phyloP scores from a whole-genome alignment of 805 yeast species.

The Vanderwaltozyma verrucispora region DNA sequence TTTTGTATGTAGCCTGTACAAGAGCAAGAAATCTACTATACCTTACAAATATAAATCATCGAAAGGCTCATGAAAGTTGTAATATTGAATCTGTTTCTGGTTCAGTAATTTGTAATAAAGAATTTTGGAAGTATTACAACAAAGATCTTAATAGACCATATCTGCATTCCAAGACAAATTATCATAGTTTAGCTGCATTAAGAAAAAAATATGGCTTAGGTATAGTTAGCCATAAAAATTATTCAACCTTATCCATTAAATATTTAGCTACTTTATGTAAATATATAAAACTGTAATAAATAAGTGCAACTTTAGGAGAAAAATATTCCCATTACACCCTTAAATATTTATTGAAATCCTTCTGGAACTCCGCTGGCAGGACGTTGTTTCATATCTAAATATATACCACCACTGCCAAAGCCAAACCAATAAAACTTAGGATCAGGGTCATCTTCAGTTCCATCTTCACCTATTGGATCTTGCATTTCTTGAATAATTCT shows the following conservation, averaged over 20 bases:
- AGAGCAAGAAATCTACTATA: slow-evolving; percentile 40
- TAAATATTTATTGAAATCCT: slow-evolving; percentile 40
- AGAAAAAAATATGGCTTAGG: slow-evolving; percentile 10
- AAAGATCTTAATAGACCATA: slow-evolving; percentile 11
- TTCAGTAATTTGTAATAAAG: slow-evolving; percentile 5
- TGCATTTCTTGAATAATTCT: slow-evolving; percentile 49
- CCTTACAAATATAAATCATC: slow-evolving; percentile 14
- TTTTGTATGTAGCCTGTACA: slow-evolving; percentile 57
- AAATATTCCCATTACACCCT: neutral
- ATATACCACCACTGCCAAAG: slow-evolving; percentile 39
- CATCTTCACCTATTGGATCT: slow-evolving; percentile 38
- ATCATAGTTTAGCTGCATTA: slow-evolving; percentile 5
- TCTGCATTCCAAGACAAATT: neutral
- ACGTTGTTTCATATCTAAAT: slow-evolving; percentile 32
- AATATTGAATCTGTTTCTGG: too few relatives aligned
- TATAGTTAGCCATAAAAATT: neutral
- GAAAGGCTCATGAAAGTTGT: neutral
- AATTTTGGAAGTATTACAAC: slow-evolving; percentile 25
- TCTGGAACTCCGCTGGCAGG: slow-evolving; percentile 86
- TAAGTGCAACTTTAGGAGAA: neutral
- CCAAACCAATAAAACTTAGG: slow-evolving; percentile 36
- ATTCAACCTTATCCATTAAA: neutral
- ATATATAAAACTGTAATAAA: neutral
- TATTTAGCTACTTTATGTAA: neutral
- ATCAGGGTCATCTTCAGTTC: slow-evolving; percentile 33